These are phyloP conservation scores for Eimeria falciformis DNA, from an alignment of 169 alveolate genomes.

Conservation along the genomic window DNA sequence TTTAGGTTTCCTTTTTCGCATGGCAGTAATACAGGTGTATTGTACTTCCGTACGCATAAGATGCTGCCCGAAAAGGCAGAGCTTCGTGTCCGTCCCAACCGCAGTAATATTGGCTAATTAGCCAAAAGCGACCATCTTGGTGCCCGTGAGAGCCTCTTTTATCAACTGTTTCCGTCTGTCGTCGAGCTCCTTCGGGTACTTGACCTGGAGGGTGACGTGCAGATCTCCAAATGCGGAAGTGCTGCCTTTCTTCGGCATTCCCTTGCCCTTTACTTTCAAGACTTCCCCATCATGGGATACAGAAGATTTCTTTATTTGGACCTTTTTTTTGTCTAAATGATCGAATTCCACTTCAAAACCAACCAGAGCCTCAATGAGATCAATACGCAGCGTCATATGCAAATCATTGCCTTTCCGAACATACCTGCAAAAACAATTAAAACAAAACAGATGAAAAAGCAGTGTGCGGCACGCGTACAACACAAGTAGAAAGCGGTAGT, in stretches of 20 bases:
- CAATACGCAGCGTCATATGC: slow-evolving; percentile 78
- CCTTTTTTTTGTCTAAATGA: slow-evolving; percentile 77
- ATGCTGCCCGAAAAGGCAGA: neutral
- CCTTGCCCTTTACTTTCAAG: slow-evolving; percentile 75
- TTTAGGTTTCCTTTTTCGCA: neutral
- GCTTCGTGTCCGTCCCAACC: neutral
- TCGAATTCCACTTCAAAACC: slow-evolving; percentile 78
- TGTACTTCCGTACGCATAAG: neutral
- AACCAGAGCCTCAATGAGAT: slow-evolving; percentile 80
- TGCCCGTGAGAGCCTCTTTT: slow-evolving; percentile 78
- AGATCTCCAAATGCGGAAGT: slow-evolving; percentile 79
- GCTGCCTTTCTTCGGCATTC: slow-evolving; percentile 81
- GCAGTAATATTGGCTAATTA: neutral
- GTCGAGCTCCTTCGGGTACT: slow-evolving; percentile 79
- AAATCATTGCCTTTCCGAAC: slow-evolving; percentile 81
- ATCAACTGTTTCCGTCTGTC: slow-evolving; percentile 80
- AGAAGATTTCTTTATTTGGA: slow-evolving; percentile 64
- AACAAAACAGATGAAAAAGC: neutral
- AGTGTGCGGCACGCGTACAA: neutral
- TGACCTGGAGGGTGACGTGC: slow-evolving; percentile 76
- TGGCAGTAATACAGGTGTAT: neutral
- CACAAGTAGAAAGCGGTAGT: neutral
- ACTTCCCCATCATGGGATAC: slow-evolving; percentile 81
- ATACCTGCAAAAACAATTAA: slow-evolving; percentile 14
- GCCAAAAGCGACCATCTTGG: neutral